These are phyloP conservation scores for Bidens hawaiensis DNA, from an alignment of 140 eudicot genomes.

Conservation along the genomic window DNA sequence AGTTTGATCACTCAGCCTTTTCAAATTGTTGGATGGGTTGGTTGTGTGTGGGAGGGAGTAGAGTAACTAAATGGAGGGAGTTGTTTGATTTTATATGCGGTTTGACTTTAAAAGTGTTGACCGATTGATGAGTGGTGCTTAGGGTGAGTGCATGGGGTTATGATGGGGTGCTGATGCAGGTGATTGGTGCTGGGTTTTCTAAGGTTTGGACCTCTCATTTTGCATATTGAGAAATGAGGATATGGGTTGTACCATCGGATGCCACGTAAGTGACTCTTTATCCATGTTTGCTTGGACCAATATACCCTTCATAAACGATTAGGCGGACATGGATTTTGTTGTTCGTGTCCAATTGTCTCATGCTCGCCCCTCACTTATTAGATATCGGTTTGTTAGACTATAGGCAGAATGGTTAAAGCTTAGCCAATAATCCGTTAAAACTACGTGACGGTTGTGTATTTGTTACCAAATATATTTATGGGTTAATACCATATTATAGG, in stretches of 20 bases:
- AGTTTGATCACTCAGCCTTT: conserved; percentile 18
- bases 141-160: conserved; percentile 11
- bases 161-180: conserved; percentile 21
- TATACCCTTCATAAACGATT: conserved; percentile 4
- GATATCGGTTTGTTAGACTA: no score
- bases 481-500: no score
- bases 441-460: no score
- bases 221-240: conserved; percentile 30
- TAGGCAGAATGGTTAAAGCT: no score
- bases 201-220: conserved; percentile 56
- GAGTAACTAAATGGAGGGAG: not conserved
- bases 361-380: no score
- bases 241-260: conserved; percentile 35
- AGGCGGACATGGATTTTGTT: no score
- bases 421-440: no score
- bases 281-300: conserved; percentile 21
- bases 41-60: conserved; percentile 28
- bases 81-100: not conserved
- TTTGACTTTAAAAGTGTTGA: not conserved
- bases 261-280: conserved; percentile 38
- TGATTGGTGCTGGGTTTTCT: conserved; percentile 6
- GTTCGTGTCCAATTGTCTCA: no score
- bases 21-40: conserved; percentile 25
- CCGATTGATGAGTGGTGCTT: conserved; percentile 7
- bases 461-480: no score